phyloP scores from a whole-genome alignment of 1,139 yeast species.

The Kodamaea arcana region DNA sequence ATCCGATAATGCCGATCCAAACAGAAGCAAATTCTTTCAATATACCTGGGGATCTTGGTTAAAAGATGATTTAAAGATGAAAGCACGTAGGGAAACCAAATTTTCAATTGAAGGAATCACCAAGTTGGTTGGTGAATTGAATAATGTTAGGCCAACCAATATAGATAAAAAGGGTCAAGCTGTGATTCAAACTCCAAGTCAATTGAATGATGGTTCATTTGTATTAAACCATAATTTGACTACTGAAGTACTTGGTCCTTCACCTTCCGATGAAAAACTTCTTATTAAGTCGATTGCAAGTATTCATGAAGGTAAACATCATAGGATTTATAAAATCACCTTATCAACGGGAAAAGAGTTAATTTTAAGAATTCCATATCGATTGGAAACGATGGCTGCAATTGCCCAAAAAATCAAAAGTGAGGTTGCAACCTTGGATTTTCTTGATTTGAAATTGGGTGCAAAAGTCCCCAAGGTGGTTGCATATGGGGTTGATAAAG shows the following conservation, averaged over 20 bases:
- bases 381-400: conserved; percentile 59
- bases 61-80: conserved; percentile 68
- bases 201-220: conserved; percentile 38
- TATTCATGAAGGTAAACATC: conserved; percentile 91
- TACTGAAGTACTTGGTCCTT: conserved; percentile 38
- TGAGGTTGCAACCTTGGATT: conserved; percentile 93
- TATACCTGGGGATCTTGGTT: conserved; percentile 97
- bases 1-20: conserved; percentile 61
- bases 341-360: conserved; percentile 60
- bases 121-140: conserved; percentile 40
- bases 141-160: conserved; percentile 21
- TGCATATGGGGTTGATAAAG: conserved; percentile 61
- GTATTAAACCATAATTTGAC: conserved; percentile 45
- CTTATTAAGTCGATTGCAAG: conserved; percentile 71
- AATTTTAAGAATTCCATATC: conserved; percentile 82
- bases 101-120: conserved; percentile 79
- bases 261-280: conserved; percentile 31
- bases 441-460: conserved; percentile 51
- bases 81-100: conserved; percentile 70
- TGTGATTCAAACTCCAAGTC: conserved; percentile 30
- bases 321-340: conserved; percentile 72
- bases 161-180: conserved; percentile 23
- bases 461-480: conserved; percentile 68
- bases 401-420: conserved; percentile 68
- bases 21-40: conserved; percentile 71